Percentiles rank a stretch among this genome's conserved stretches.
These are phyloP conservation scores for Diaporthe nobilis DNA, from an alignment of 2,329 filamentous ascomycete species.

Conservation along the genomic window DNA sequence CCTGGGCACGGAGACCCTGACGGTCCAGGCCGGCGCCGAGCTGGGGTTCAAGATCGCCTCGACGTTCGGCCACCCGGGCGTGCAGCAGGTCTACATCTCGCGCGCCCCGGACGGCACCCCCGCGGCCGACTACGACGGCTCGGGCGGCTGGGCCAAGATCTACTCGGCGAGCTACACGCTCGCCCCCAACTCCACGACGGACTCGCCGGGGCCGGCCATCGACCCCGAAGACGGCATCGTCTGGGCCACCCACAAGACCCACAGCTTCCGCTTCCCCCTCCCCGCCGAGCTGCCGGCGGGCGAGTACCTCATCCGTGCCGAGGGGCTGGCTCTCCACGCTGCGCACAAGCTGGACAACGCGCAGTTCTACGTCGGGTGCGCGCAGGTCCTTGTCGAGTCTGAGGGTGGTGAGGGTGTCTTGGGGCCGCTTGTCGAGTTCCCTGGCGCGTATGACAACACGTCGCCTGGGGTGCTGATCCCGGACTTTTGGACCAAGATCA, in stretches of 20 bases:
- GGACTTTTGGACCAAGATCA: conserved; percentile 18
- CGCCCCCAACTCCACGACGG: neutral
- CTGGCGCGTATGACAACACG: neutral
- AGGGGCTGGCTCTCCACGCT: neutral
- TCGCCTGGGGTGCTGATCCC: conserved; percentile 6
- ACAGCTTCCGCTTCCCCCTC: conserved; percentile 11
- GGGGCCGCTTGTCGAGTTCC: neutral
- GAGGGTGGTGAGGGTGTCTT: neutral
- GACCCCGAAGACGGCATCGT: neutral
- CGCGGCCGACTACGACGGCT: conserved; percentile 2
- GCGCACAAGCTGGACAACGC: conserved; percentile 14
- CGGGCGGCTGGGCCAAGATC: neutral
- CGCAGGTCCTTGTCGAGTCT: conserved; percentile 1
- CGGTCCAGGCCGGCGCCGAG: neutral
- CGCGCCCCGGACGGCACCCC: neutral
- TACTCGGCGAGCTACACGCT: conserved; percentile 7
- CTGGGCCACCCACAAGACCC: neutral
- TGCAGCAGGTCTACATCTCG: conserved; percentile 3
- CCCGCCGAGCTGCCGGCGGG: neutral
- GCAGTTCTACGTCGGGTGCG: conserved; percentile 3
- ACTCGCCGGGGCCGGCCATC: neutral
- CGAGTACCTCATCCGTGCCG: neutral
- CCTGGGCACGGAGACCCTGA: conserved; percentile 5
- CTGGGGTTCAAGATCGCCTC: conserved; percentile 11
- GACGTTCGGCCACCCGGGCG: conserved; percentile 9